phyloP scores from a whole-genome alignment of 2,329 filamentous ascomycete species.

The Bimuria novae-zelandiae region DNA sequence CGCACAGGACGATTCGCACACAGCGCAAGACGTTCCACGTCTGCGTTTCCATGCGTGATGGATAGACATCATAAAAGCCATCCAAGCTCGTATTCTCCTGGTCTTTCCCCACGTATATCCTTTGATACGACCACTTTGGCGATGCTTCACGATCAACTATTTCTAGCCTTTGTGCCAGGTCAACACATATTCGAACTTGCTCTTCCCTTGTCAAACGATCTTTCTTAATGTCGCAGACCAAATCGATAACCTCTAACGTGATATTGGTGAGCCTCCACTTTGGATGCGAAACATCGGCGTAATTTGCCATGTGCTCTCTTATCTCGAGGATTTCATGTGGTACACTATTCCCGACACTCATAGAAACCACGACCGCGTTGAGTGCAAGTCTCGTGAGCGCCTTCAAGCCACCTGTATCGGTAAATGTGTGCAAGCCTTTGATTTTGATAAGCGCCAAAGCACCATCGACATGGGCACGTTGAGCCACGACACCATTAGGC shows the following conservation, averaged over 20 bases:
- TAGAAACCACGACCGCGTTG: constrained; percentile 37
- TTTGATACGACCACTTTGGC: constrained; percentile 19
- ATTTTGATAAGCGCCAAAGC: constrained; percentile 31
- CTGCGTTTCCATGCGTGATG: constrained; percentile 33
- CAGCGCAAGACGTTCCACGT: constrained; percentile 39
- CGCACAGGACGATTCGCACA: constrained; percentile 39
- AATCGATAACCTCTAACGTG: constrained; percentile 31
- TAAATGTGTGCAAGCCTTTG: constrained; percentile 24
- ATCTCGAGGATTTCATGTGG: constrained; percentile 26
- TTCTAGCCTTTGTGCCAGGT: constrained; percentile 31
- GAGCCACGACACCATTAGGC: constrained; percentile 9
- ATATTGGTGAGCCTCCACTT: constrained; percentile 38
- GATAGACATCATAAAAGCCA: constrained; percentile 35
- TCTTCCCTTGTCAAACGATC: constrained; percentile 19
- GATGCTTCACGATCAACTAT: constrained; percentile 26
- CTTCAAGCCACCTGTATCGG: constrained; percentile 14
- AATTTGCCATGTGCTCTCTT: constrained; percentile 25
- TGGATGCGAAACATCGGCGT: constrained; percentile 28
- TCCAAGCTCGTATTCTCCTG: constrained; percentile 10
- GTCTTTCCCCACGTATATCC: constrained; percentile 8
- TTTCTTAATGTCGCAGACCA: constrained; percentile 22
- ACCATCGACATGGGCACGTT: constrained; percentile 30
- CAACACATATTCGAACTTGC: constrained; percentile 17
- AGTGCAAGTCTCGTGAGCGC: constrained; percentile 25
- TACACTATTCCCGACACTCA: constrained; percentile 26